Evolutionary conservation across 345 rosid genomes (phyloP), one percentile per base, ranked within the genome.

Genomic region (Brassica cretica): DNA sequence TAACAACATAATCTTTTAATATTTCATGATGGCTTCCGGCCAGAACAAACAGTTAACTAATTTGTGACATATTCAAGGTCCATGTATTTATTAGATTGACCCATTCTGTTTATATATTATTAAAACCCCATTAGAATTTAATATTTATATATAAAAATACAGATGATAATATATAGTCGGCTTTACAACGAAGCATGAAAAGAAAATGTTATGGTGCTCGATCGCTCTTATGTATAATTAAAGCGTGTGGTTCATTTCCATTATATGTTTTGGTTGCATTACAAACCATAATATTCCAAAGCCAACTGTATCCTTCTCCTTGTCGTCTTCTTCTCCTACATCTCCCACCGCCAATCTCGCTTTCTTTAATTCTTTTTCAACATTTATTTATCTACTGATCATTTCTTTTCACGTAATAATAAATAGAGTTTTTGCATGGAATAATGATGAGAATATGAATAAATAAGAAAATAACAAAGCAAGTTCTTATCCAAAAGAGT

Each of bases 301-400:
- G 78, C 87, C 93, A 89, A 86, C 94, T 84, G 92, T 85, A 72
- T 78, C 76, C 78, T 70, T 30, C 66, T 67, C 56, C 32, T 80
- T 71, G 37, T 63, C 66, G 61, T 62, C 81, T 19, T 66, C 69
- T 16, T 60, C 71, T 71, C 46, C 15, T 56, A 16, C 19, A 15
- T 70, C 72, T 59, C 64, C 75, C 84, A 69, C 86, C 86, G 88
- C 85, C 85, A 84, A 85, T 86, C 81, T 87, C 87, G 81, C 74
- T 39, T 9, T 60, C 35, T 77, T 55, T 51, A 51, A 5, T 5
- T 29, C 8, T 1, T 60, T 24, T 37, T 35, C 39, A 70, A 8
- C 29, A 55, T 41, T 0, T 58, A 78, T 32, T 44, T 72, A 72
- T 78, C 77, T 66, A 72, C 68, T 78, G 60, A 53, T 53, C 41